Percentiles rank a stretch among this genome's conserved stretches.
Evolutionary conservation across 345 rosid species (phyloP).

Genomic region (Dovyalis caffra): DNA sequence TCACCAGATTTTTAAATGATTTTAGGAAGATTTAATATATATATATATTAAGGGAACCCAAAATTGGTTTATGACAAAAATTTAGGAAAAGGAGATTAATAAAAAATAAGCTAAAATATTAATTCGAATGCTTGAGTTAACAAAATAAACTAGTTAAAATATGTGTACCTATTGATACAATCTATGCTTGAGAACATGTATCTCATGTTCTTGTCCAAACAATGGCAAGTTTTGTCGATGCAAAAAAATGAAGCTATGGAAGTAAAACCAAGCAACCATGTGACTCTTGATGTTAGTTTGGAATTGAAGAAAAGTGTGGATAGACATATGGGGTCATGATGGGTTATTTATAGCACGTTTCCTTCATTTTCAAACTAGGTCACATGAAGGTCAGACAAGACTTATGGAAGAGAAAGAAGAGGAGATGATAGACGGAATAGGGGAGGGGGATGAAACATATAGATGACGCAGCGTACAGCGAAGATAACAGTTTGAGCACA

Average conservation of each 20-base stretch:
- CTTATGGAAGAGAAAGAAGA: not conserved
- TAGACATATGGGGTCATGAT: conserved; percentile 6
- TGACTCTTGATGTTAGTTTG: conserved; percentile 29
- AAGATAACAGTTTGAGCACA: not conserved
- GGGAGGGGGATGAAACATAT: not conserved
- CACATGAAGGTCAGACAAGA: conserved; percentile 12
- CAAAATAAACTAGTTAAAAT: not conserved
- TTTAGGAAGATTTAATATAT: too few species aligned
- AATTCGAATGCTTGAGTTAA: not conserved
- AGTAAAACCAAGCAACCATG: conserved; percentile 21
- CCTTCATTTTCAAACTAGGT: conserved; percentile 21
- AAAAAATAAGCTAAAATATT: not conserved
- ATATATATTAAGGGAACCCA: too few species aligned
- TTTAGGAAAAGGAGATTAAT: too few species aligned
- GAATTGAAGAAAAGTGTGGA: conserved; percentile 18
- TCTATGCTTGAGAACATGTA: not conserved
- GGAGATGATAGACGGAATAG: not conserved
- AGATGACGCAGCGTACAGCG: not conserved
- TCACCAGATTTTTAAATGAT: too few species aligned
- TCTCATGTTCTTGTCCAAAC: not conserved
- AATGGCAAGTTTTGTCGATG: not conserved
- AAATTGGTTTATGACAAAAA: too few species aligned
- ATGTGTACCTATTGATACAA: not conserved
- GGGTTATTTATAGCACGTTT: conserved; percentile 19
- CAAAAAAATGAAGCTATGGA: not conserved